A percentile compares a stretch with the other conserved stretches of the same genome.
phyloP scores from a whole-genome alignment of 176 grass and related monocot genomes.

The Otatea glauca region DNA sequence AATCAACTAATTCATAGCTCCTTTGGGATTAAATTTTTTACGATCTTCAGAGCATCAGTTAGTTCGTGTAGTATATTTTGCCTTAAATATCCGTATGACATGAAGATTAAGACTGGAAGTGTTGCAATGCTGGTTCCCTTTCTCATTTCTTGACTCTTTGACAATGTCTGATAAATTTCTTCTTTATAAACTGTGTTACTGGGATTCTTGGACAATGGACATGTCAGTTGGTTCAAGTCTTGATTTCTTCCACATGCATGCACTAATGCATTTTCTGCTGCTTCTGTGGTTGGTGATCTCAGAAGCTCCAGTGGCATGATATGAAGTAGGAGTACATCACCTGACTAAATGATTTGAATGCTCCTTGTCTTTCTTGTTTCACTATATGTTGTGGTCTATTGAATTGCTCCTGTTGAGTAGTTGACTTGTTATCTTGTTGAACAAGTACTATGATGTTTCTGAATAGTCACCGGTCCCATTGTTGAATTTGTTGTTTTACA shows the following conservation, averaged over 20 bases:
- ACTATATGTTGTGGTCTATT: background rate
- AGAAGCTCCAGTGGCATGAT: slow-evolving; percentile 14
- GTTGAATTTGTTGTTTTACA: slow-evolving; percentile 1
- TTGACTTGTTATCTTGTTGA: background rate
- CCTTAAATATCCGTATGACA: background rate
- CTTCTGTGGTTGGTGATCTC: slow-evolving; percentile 24
- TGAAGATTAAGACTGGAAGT: background rate
- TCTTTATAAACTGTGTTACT: background rate
- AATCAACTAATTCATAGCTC: background rate
- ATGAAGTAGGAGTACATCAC: slow-evolving; percentile 21
- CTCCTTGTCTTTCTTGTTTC: slow-evolving; percentile 28
- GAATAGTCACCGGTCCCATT: background rate
- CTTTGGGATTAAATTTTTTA: background rate
- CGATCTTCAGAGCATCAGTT: background rate
- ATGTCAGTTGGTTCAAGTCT: slow-evolving; percentile 1
- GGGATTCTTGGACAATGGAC: background rate
- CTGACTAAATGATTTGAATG: slow-evolving; percentile 17
- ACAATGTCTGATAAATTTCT: background rate
- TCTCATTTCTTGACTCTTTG: background rate
- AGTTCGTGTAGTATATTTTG: background rate
- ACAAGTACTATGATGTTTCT: background rate
- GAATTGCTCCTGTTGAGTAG: background rate
- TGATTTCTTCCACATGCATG: background rate
- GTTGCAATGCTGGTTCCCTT: background rate
- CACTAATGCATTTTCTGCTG: slow-evolving; percentile 10